phyloP scores from a whole-genome alignment of 2,329 filamentous ascomycete species.

The Colletotrichum shisoi region DNA sequence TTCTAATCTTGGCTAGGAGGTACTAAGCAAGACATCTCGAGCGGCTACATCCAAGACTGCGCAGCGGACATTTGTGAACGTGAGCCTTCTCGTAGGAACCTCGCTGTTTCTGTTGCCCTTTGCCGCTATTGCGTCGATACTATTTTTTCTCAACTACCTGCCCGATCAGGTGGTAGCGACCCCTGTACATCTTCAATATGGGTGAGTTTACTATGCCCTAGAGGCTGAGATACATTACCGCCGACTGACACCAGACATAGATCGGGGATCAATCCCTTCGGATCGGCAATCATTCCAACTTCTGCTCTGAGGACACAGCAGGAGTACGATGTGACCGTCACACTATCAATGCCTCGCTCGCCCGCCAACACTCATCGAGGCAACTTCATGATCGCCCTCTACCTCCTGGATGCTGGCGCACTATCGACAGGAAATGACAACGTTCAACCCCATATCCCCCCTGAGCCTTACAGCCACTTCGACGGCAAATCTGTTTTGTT shows the following conservation, averaged over 20 bases:
- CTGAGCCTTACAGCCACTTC: constrained; percentile 49
- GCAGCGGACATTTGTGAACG: constrained; percentile 59
- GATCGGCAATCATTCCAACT: constrained; percentile 55
- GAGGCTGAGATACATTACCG: not conserved
- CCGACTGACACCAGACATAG: constrained; percentile 44
- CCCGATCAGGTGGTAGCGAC: constrained; percentile 62
- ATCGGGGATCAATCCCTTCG: constrained; percentile 62
- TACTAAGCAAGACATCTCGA: constrained; percentile 43
- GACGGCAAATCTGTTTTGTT: constrained; percentile 59
- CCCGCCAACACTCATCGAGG: constrained; percentile 77
- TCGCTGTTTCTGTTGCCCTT: constrained; percentile 57
- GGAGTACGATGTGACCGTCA: constrained; percentile 82
- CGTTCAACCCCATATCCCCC: constrained; percentile 32
- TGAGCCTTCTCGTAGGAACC: constrained; percentile 54
- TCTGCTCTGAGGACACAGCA: constrained; percentile 72
- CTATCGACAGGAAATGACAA: constrained; percentile 40
- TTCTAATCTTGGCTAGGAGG: constrained; percentile 25
- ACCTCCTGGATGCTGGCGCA: constrained; percentile 64
- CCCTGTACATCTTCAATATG: constrained; percentile 67
- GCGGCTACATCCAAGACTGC: constrained; percentile 60
- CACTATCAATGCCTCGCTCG: constrained; percentile 79
- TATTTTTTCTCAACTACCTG: constrained; percentile 66
- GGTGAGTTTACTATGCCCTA: constrained; percentile 51
- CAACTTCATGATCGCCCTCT: constrained; percentile 93
- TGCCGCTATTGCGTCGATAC: constrained; percentile 58